phyloP scores from a whole-genome alignment of 1,284 basidiomycete species.

The Ganoderma multipileum region DNA sequence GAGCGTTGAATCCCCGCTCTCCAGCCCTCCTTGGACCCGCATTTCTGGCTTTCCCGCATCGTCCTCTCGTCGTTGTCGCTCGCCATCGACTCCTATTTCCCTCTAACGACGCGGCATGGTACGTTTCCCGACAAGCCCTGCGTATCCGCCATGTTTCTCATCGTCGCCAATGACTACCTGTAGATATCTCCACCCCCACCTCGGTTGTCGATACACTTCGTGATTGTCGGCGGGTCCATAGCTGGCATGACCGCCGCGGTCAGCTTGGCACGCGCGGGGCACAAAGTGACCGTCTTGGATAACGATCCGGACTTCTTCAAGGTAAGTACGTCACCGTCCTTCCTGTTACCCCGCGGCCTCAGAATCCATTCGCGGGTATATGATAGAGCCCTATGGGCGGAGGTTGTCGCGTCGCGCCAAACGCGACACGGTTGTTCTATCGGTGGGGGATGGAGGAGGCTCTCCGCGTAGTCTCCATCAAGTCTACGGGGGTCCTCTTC shows the following conservation, averaged over 20 bases:
- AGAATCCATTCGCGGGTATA: neutral
- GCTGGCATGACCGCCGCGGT: constrained; percentile 40
- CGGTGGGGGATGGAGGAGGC: constrained; percentile 41
- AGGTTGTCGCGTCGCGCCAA: constrained; percentile 39
- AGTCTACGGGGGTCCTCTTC: constrained; percentile 27
- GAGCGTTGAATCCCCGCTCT: no score
- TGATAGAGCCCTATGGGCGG: constrained; percentile 32
- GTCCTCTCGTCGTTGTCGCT: neutral
- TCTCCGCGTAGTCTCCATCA: constrained; percentile 25
- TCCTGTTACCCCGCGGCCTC: neutral
- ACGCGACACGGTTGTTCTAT: constrained; percentile 36
- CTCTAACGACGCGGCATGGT: neutral
- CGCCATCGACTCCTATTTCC: neutral
- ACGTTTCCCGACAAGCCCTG: neutral
- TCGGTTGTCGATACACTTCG: constrained; percentile 36
- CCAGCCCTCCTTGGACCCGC: neutral
- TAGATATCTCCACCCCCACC: constrained; percentile 5
- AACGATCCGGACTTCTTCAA: constrained; percentile 28
- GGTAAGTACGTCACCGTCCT: constrained; percentile 20
- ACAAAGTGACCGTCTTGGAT: constrained; percentile 40
- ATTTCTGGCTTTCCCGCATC: neutral
- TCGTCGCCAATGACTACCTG: neutral
- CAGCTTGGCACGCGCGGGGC: constrained; percentile 38
- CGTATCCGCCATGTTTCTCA: neutral
- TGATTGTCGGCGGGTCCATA: constrained; percentile 41